These are phyloP conservation scores for Mycena albidolilacea DNA, from an alignment of 768 basidiomycete genomes.

Conservation along the genomic window DNA sequence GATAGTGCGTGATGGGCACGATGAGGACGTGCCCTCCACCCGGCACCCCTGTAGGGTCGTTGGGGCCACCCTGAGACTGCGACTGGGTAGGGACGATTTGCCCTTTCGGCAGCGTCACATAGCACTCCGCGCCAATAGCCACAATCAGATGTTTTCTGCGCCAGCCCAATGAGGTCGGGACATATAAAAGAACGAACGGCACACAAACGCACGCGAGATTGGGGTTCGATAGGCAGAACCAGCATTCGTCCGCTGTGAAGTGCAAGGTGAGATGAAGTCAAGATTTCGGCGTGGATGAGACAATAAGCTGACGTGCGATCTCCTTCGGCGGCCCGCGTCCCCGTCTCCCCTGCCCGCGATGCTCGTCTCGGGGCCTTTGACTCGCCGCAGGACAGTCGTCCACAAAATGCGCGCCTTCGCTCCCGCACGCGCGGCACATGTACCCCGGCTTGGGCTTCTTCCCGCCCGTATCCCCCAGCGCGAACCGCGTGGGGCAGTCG, in stretches of 20 bases:
- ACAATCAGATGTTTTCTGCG: constrained; percentile 90
- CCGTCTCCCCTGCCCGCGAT: constrained; percentile 42
- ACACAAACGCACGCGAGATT: constrained; percentile 77
- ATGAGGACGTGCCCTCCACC: constrained; percentile 97
- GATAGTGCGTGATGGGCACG: constrained; percentile 94
- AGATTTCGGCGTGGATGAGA: constrained; percentile 17
- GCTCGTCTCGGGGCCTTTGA: constrained; percentile 58
- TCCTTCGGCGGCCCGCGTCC: constrained; percentile 78
- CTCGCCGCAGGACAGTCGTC: constrained; percentile 88
- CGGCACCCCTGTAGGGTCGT: constrained; percentile 73
- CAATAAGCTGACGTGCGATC: constrained; percentile 75
- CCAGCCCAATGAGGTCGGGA: not conserved
- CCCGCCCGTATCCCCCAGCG: constrained; percentile 86
- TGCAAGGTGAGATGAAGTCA: constrained; percentile 14
- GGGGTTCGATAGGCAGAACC: constrained; percentile 98
- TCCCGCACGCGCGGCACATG: constrained; percentile 92
- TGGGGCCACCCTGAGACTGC: constrained; percentile 38
- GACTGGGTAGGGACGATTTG: constrained; percentile 90
- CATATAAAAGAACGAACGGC: not conserved
- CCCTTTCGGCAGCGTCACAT: constrained; percentile 96
- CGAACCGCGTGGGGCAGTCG: constrained; percentile 88
- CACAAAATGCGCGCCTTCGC: constrained; percentile 82
- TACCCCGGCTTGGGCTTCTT: constrained; percentile 89
- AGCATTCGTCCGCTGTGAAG: constrained; percentile 88
- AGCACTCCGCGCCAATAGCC: constrained; percentile 93